Percentiles rank a stretch among this genome's conserved stretches.
phyloP scores from a whole-genome alignment of 495 filamentous ascomycete genomes.

The Penicillium alfredii region DNA sequence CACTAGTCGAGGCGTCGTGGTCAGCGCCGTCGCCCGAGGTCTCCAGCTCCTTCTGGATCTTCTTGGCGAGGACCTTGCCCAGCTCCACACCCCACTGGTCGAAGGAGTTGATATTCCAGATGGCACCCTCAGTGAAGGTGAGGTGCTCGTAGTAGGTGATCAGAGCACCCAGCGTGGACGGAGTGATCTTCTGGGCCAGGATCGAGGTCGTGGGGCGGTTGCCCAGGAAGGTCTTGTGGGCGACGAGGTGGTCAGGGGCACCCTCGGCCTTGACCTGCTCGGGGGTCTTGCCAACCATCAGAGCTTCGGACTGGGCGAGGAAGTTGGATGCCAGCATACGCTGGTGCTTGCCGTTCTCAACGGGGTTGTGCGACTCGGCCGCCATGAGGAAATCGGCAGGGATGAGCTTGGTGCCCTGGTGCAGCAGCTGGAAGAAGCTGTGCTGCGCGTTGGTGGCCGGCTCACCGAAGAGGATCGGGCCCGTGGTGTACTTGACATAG shows the following conservation, averaged over 20 bases:
- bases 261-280: constrained; percentile 87
- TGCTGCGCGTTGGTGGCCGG: constrained; percentile 99
- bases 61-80: constrained; percentile 92
- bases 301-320: constrained; percentile 92
- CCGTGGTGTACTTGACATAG: constrained; percentile 95
- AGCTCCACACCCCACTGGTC: constrained; percentile 99
- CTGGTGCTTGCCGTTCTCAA: constrained; percentile 87
- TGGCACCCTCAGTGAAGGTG: constrained; percentile 93
- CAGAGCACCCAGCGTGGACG: constrained; percentile 83
- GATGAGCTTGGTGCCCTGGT: constrained; percentile 98
- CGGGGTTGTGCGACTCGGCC: constrained; percentile 91
- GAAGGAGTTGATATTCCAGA: constrained; percentile 99
- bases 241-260: constrained; percentile 72
- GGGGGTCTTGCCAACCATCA: constrained; percentile 96
- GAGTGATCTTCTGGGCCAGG: constrained; percentile 90
- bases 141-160: constrained; percentile 99
- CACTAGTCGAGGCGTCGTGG: constrained; percentile 84
- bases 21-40: constrained; percentile 57
- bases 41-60: constrained; percentile 75
- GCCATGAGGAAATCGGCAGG: constrained; percentile 97
- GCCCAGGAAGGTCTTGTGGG: constrained; percentile 99
- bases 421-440: constrained; percentile 98
- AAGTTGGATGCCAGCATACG: constrained; percentile 99
- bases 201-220: constrained; percentile 96
- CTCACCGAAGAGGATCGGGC: constrained; percentile 91